Evolutionary conservation across 225 moss, liverwort and hornwort genomes (phyloP).

Genomic region (Antitrichia curtipendula): DNA sequence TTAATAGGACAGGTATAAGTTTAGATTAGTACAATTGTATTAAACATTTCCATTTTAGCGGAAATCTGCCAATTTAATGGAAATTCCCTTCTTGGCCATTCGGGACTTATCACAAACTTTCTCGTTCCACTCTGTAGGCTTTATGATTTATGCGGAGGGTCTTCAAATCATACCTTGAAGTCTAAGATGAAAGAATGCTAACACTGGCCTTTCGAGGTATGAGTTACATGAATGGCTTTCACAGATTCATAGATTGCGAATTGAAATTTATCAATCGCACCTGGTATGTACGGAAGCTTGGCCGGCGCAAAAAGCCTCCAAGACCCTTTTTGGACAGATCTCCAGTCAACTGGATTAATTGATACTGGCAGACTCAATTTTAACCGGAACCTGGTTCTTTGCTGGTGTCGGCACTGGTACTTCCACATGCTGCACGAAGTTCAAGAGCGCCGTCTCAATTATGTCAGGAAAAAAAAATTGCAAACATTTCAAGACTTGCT

Average conservation of each 20-base stretch:
- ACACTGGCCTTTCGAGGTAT: background rate
- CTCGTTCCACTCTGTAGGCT: background rate
- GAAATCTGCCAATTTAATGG: background rate
- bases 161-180: background rate
- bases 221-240: background rate
- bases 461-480: background rate
- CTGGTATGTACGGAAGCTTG: slow-evolving; percentile 39
- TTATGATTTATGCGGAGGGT: background rate
- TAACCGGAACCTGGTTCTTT: slow-evolving; percentile 31
- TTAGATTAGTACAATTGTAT: background rate
- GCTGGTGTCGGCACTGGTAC: slow-evolving; percentile 14
- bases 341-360: slow-evolving; percentile 38
- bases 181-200: background rate
- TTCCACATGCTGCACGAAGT: slow-evolving; percentile 36
- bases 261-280: background rate
- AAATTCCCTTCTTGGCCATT: background rate
- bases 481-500: background rate
- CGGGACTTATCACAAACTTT: background rate
- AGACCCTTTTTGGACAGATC: background rate
- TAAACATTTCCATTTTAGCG: background rate
- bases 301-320: background rate
- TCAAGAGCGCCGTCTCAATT: background rate
- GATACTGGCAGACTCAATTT: slow-evolving; percentile 34
- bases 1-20: too few species aligned
- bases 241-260: background rate